Evolutionary conservation across 179 eudicot species (phyloP).

Genomic region (Silene coronaria): DNA sequence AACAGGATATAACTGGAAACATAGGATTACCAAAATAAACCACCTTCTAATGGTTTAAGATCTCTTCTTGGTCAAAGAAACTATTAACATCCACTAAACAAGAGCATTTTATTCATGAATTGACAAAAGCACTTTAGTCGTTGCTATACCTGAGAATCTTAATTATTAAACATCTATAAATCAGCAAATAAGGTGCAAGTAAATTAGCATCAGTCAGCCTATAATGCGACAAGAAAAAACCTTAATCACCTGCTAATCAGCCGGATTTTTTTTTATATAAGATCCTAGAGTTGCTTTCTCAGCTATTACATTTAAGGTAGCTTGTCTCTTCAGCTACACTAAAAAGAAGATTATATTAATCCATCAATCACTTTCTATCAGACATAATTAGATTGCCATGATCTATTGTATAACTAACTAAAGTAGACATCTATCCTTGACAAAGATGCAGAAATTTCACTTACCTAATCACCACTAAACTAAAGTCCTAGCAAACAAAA

Average conservation of each 20-base stretch:
- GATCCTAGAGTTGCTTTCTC: constrained; percentile 10
- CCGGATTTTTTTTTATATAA: neutral
- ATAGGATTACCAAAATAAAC: neutral
- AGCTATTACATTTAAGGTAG: constrained; percentile 14
- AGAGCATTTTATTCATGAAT: neutral
- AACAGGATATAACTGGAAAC: neutral
- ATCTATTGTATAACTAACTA: constrained; percentile 27
- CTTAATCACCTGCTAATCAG: constrained; percentile 22
- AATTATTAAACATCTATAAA: neutral
- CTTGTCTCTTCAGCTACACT: constrained; percentile 21
- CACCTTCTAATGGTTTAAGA: neutral
- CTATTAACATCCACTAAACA: constrained; percentile 4
- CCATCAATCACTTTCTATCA: constrained; percentile 33
- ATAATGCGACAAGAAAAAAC: constrained; percentile 16
- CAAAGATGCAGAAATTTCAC: constrained; percentile 11
- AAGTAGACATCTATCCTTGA: constrained; percentile 30
- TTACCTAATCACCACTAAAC: constrained; percentile 9
- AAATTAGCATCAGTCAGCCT: constrained; percentile 19
- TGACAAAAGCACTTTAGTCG: neutral
- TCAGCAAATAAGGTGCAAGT: constrained; percentile 1
- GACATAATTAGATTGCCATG: constrained; percentile 28
- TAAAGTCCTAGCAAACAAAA: constrained; percentile 18
- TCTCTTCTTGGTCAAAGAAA: neutral
- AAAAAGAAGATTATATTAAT: constrained; percentile 17
- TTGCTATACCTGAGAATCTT: neutral